A percentile compares a stretch with the other conserved stretches of the same genome.
phyloP scores from a whole-genome alignment of 768 basidiomycete genomes.

The Russula olivacea region DNA sequence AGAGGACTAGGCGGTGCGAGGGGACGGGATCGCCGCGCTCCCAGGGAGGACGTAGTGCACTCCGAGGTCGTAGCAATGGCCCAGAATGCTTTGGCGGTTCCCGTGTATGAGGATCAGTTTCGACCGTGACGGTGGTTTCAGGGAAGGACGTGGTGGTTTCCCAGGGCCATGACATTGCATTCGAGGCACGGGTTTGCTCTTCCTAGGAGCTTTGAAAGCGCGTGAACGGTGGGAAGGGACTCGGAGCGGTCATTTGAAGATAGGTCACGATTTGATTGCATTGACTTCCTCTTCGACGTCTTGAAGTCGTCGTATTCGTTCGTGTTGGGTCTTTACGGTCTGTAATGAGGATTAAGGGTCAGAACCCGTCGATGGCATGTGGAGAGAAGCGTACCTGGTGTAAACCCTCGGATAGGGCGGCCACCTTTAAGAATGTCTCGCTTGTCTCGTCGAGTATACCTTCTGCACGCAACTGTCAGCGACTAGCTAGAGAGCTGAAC shows the following conservation, averaged over 20 bases:
- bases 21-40: slow-evolving; percentile 24
- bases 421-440: slow-evolving; percentile 33
- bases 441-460: slow-evolving; percentile 28
- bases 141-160: slow-evolving; percentile 39
- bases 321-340: slow-evolving; percentile 45
- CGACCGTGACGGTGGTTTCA: slow-evolving; percentile 34
- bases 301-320: slow-evolving; percentile 45
- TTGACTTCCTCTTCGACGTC: slow-evolving; percentile 20
- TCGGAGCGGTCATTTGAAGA: not conserved
- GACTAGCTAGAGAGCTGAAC: not conserved
- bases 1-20: slow-evolving; percentile 29
- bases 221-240: slow-evolving; percentile 9
- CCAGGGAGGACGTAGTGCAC: slow-evolving; percentile 29
- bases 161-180: slow-evolving; percentile 40
- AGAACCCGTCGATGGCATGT: not conserved
- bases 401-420: slow-evolving; percentile 43
- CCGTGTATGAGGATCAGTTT: slow-evolving; percentile 41
- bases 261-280: slow-evolving; percentile 12
- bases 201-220: not conserved
- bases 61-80: slow-evolving; percentile 29
- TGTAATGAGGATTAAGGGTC: slow-evolving; percentile 26
- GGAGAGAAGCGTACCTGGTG: slow-evolving; percentile 41
- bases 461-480: slow-evolving; percentile 14
- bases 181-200: not conserved
- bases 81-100: slow-evolving; percentile 42